Base-by-base conservation (phyloP, 2,329 filamentous ascomycete genomes). In the Cadophora gregata region DNA sequence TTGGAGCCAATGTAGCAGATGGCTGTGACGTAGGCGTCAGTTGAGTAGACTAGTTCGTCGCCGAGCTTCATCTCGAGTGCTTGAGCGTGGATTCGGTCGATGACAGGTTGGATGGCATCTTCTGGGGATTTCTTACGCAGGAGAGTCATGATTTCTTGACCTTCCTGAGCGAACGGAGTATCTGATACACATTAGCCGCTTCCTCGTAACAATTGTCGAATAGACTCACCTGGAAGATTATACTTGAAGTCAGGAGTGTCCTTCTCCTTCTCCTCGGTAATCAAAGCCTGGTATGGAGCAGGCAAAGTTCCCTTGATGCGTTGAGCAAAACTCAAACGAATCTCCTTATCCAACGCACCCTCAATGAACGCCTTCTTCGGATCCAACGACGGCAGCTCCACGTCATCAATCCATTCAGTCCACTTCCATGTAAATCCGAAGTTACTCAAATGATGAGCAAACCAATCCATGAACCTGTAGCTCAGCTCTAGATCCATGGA, bases 381-480 rank as follows among this genome's bases (percentile, higher is more conserved):
- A 77, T 97, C 88, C 38, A 96, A 81, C 67, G 90, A 83, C 0
- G 92, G 86, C 29, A 96, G 85, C 51, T 88, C 85, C 19, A 97
- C 88, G 77, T 98, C 93, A 19, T 94, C 93, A 58, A 92, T 86
- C 96, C 96, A 99, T 81, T 99, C 96, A 19, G 91, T 90, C 96
- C 96, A 99, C 80, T 98, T 98, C 96, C 96, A 99, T 10, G 96
- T 96, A 78, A 98, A 99, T 62, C 97, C 96, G 77, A 99, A 99
- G 81, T 99, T 99, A 81, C 94, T 97, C 72, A 99, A 82, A 81
- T 99, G 96, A 78, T 99, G 96, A 21, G 95, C 88, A 77, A 99
- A 99, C 96, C 96, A 99, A 78, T 98, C 95, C 77, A 97, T 84
- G 80, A 98, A 98, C 29, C 96, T 88, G 75, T 94, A 91, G 64